These are phyloP conservation scores for Aspergillus hortae DNA, from an alignment of 2,329 filamentous ascomycete species.

Conservation along the genomic window DNA sequence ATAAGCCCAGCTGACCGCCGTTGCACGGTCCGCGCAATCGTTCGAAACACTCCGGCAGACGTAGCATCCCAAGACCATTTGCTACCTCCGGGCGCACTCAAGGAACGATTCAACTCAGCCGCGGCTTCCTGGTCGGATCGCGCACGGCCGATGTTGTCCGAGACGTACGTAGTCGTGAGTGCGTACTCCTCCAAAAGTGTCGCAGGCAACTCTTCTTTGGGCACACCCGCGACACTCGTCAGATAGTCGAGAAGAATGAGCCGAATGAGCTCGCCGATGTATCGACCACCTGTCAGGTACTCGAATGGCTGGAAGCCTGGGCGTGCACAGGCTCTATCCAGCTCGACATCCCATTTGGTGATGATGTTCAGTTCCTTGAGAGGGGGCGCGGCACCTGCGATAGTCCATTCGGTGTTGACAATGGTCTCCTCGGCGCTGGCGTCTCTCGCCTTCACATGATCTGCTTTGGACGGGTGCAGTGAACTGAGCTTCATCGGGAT, in stretches of 20 bases:
- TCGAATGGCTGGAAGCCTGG: conserved; percentile 80
- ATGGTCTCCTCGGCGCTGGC: conserved; percentile 62
- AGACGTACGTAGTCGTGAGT: conserved; percentile 69
- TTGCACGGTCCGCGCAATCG: conserved; percentile 68
- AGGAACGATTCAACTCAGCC: conserved; percentile 50
- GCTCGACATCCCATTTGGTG: conserved; percentile 65
- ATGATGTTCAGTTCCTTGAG: conserved; percentile 59
- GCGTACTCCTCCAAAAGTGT: conserved; percentile 58
- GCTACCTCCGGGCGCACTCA: conserved; percentile 44
- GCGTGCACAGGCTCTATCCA: conserved; percentile 64
- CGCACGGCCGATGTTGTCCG: conserved; percentile 61
- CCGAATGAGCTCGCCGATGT: conserved; percentile 72
- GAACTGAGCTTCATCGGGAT: conserved; percentile 64
- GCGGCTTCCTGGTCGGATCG: conserved; percentile 48
- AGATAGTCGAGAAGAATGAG: conserved; percentile 67
- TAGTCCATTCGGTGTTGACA: conserved; percentile 82
- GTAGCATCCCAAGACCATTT: conserved; percentile 62
- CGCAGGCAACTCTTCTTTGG: conserved; percentile 48
- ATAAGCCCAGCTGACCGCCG: conserved; percentile 69
- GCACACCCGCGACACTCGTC: conserved; percentile 41
- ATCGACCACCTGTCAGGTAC: conserved; percentile 78
- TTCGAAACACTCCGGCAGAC: conserved; percentile 58
- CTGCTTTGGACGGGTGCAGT: conserved; percentile 62
- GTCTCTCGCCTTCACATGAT: conserved; percentile 45
- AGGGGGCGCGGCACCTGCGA: conserved; percentile 69